Evolutionary conservation across 1,284 basidiomycete species (phyloP), one percentile per base, ranked within the genome.

Genomic region (Schizophyllum amplum): DNA sequence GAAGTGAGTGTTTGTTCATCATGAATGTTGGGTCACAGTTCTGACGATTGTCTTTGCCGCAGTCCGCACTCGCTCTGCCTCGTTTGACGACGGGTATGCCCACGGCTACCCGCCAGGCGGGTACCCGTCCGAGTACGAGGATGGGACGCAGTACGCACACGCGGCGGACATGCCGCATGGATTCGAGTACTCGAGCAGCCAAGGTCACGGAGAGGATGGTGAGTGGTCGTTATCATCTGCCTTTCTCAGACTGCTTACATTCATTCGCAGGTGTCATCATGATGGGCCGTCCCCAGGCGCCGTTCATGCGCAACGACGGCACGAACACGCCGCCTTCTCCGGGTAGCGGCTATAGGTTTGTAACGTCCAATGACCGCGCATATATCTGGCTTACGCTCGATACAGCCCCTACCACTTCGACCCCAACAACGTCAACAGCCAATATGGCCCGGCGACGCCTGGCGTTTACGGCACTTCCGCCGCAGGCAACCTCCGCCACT

Each of bases 361-460:
- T n/a, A n/a, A n/a, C n/a, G n/a, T n/a, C n/a, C n/a, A n/a, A n/a
- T n/a, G n/a, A n/a, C n/a, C n/a, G n/a, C n/a, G n/a, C n/a, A n/a
- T n/a, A n/a, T n/a, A n/a, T n/a, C n/a, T n/a, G n/a, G n/a, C n/a
- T n/a, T n/a, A n/a, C n/a, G n/a, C n/a, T n/a, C n/a, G n/a, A n/a
- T n/a, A 72, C 76, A 56, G 67, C 65, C 55, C 80, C 78, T 60
- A 81, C 77, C 1, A 79, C 82, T 0, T 78, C 73, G 2, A 69
- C 67, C 50, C n/a, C n/a, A n/a, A 58, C 53, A 46, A 61, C 55
- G 25, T 54, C 59, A 48, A 23, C 24, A 24, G 47, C 24, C 27
- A 57, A 55, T 1, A 57, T 53, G 55, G 57, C 60, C 26, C 57
- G 57, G 3, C 57, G 56, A 47, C 48, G 53, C 53, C 24, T 33